Percentiles rank a stretch among this genome's conserved stretches.
phyloP scores from a whole-genome alignment of 371 early-diverging fungal species.

The Paramicrosporidium saccamoebae region DNA sequence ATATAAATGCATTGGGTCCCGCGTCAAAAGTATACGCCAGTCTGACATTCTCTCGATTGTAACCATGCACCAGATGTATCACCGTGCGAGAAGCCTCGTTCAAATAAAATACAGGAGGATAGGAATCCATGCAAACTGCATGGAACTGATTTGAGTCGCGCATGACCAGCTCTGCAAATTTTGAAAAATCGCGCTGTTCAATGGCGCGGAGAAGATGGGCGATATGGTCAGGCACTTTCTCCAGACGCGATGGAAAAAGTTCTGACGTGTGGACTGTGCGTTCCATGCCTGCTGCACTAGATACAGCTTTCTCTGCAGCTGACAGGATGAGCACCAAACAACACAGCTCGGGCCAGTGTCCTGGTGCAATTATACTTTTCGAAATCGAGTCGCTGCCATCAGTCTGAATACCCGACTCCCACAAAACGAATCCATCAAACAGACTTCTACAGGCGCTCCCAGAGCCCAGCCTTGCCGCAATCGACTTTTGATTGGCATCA shows the following conservation, averaged over 20 bases:
- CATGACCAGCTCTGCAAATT: conserved; percentile 83
- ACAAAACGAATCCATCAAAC: conserved; percentile 86
- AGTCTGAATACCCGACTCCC: conserved; percentile 43
- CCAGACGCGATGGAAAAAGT: conserved; percentile 46
- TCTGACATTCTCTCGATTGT: conserved; percentile 28
- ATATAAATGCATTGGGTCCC: conserved; percentile 93
- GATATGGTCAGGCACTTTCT: conserved; percentile 61
- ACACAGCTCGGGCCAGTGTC: conserved; percentile 81
- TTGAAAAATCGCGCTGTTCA: conserved; percentile 36
- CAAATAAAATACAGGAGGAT: conserved; percentile 73
- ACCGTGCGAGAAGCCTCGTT: conserved; percentile 72
- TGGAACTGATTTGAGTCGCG: conserved; percentile 95
- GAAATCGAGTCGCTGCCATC: conserved; percentile 67
- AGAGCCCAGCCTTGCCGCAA: conserved; percentile 77
- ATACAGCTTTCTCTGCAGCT: conserved; percentile 59
- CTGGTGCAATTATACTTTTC: conserved; percentile 49
- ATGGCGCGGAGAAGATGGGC: conserved; percentile 51
- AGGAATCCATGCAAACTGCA: conserved; percentile 71
- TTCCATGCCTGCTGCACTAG: conserved; percentile 90
- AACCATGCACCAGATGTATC: conserved; percentile 42
- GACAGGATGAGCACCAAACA: conserved; percentile 74
- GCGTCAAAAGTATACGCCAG: conserved; percentile 83
- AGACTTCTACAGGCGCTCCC: conserved; percentile 90
- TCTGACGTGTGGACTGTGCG: conserved; percentile 60
- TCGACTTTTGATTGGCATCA: conserved; percentile 31